Conservation (phyloP, 2,329 filamentous ascomycete species). For the Curvularia verruculosa region DNA sequence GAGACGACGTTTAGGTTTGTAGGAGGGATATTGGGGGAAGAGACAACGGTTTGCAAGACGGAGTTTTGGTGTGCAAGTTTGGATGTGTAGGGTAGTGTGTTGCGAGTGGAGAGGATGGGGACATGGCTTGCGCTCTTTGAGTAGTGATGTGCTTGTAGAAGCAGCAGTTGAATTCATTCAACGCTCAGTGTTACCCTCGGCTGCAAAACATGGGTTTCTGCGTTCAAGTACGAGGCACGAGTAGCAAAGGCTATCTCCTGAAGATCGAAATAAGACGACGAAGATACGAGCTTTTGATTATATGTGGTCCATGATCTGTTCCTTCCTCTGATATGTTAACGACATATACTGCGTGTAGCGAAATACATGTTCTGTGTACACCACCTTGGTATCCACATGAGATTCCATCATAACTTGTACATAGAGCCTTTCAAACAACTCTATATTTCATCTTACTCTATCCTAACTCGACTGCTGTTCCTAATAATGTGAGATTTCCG, state of each 20-base stretch:
- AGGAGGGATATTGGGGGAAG: conserved; percentile 6
- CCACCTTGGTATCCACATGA: not conserved
- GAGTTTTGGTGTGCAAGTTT: conserved; percentile 30
- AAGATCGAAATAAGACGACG: not conserved
- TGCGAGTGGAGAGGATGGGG: not conserved
- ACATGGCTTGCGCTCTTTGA: not conserved
- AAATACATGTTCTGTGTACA: not conserved
- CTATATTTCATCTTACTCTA: not conserved
- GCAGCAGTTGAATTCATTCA: not conserved
- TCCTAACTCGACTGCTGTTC: not conserved
- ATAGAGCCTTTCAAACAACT: not conserved
- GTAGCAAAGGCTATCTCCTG: not conserved
- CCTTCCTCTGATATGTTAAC: not conserved
- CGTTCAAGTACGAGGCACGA: not conserved
- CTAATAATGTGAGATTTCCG: not conserved
- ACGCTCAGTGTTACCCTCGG: not conserved
- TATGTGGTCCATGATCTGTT: not conserved
- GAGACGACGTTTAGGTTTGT: conserved; percentile 15
- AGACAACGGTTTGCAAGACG: conserved; percentile 18
- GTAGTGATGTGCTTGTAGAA: not conserved
- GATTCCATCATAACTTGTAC: not conserved
- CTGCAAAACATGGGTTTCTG: not conserved
- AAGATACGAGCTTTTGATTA: not conserved
- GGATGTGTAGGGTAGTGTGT: not conserved
- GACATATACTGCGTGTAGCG: too few relatives aligned